phyloP scores from a whole-genome alignment of 2,329 filamentous ascomycete genomes.

The Verticillium longisporum region DNA sequence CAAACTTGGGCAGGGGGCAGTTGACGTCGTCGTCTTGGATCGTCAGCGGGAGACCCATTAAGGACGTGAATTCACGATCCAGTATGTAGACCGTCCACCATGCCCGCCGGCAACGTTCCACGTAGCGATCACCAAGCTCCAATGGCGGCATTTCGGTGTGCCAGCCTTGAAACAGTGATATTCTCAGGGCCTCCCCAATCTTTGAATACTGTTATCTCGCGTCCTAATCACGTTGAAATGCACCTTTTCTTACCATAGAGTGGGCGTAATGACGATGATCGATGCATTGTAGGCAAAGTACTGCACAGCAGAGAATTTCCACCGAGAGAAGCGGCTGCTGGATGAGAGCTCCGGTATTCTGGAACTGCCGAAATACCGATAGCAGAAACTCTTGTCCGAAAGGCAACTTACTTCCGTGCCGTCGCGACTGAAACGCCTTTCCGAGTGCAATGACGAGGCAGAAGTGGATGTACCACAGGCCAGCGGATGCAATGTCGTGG shows the following conservation, averaged over 20 bases:
- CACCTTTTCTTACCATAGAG: slow-evolving; percentile 27
- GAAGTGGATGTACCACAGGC: slow-evolving; percentile 46
- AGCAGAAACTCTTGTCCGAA: slow-evolving; percentile 40
- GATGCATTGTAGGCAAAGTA: slow-evolving; percentile 44
- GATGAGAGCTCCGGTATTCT: slow-evolving; percentile 30
- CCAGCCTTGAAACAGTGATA: slow-evolving; percentile 42
- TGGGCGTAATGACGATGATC: slow-evolving; percentile 39
- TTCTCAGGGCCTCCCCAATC: slow-evolving; percentile 45
- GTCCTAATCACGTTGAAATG: neutral
- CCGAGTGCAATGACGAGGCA: slow-evolving; percentile 47
- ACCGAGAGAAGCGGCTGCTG: slow-evolving; percentile 36
- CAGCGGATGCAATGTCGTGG: slow-evolving; percentile 8
- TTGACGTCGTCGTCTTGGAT: slow-evolving; percentile 44
- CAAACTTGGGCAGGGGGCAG: slow-evolving; percentile 25
- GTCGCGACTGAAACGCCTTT: slow-evolving; percentile 41
- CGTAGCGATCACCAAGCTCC: slow-evolving; percentile 28
- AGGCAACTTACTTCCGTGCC: slow-evolving; percentile 26
- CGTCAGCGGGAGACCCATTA: slow-evolving; percentile 44
- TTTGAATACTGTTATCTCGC: slow-evolving; percentile 9
- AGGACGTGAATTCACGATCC: slow-evolving; percentile 44
- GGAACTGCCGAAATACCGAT: slow-evolving; percentile 34
- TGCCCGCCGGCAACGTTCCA: slow-evolving; percentile 39
- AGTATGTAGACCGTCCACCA: slow-evolving; percentile 50
- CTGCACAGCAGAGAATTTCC: slow-evolving; percentile 43
- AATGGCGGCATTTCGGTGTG: slow-evolving; percentile 42